phyloP scores from a whole-genome alignment of 257 asterid genomes.

The Solanum ossicruentum region DNA sequence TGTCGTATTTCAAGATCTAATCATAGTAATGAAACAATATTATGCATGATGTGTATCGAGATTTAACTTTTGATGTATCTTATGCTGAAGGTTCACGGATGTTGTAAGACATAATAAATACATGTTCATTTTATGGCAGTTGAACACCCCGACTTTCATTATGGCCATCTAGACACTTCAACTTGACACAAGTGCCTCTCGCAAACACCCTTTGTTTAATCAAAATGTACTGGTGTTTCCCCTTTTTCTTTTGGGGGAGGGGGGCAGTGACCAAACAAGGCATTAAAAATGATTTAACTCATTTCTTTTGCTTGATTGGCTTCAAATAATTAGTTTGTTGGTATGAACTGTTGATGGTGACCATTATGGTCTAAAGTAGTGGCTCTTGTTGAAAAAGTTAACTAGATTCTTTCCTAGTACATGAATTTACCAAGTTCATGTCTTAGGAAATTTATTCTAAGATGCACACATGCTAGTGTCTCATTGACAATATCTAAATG shows the following conservation, averaged over 20 bases:
- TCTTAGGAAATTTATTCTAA: neutral
- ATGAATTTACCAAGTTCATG: neutral
- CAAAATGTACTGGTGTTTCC: neutral
- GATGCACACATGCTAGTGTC: neutral
- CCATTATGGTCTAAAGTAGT: neutral
- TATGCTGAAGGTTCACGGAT: neutral
- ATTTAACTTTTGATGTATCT: neutral
- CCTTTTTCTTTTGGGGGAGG: neutral
- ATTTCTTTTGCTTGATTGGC: neutral
- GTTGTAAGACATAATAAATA: neutral
- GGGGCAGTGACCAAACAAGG: neutral
- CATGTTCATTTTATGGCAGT: neutral
- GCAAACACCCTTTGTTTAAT: neutral
- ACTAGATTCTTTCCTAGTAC: neutral
- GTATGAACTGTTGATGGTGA: neutral
- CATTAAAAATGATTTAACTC: neutral
- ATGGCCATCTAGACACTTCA: neutral
- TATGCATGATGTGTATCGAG: neutral
- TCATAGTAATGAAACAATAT: neutral
- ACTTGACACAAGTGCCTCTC: neutral
- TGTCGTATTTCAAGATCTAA: conserved; percentile 39
- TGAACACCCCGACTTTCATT: neutral
- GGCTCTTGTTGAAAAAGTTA: neutral
- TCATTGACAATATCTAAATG: neutral
- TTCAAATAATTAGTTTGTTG: neutral